Evolutionary conservation across 345 rosid species (phyloP), one percentile per base, ranked within the genome.

Genomic region (Lumnitzera littorea): DNA sequence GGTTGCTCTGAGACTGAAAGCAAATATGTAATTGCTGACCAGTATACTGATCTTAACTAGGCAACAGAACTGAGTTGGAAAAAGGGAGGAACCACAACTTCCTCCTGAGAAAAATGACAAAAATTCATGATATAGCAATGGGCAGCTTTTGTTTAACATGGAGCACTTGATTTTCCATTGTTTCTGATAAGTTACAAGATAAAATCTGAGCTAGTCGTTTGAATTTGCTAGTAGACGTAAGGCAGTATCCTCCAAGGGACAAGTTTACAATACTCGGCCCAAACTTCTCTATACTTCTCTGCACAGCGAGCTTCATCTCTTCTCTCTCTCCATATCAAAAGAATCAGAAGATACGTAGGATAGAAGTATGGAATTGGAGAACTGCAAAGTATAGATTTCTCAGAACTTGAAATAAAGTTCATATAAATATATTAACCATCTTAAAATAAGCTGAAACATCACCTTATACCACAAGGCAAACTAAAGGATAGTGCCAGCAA

Each of bases 171-270:
- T 36, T 36, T 36, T 36, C 11, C 43, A 36, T 36, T 5, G 43
- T 7, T 36, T 36, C 43, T 36, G 43, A 4, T 36, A 36, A 9
- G 10, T 5, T 36, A 36, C 43, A 36, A 36, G 54, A 50, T 16
- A 23, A 15, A 20, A 15, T 16, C 29, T 43, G 2, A 58, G 25
- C 14, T 20, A 29, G 17, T 10, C 4, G 12, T 12, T 47, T 13
- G 31, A 16, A 24, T 6, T 36, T 13, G 25, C 70, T 78, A 92
- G 58, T 84, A 92, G n/a, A 87, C 20, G 52, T 76, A 87, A 7
- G 99, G 99, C 41, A 87, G 71, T 77, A 94, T 94, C 74, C 99
- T 94, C 88, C 88, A 87, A 5, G 97, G 95, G 60, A 90, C 95
- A 50, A 83, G 77, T 57, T 78, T 76, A 41, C 91, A 50, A 56